Base-by-base conservation (phyloP, 139 green algal species). In the Closterium sp. region DNA sequence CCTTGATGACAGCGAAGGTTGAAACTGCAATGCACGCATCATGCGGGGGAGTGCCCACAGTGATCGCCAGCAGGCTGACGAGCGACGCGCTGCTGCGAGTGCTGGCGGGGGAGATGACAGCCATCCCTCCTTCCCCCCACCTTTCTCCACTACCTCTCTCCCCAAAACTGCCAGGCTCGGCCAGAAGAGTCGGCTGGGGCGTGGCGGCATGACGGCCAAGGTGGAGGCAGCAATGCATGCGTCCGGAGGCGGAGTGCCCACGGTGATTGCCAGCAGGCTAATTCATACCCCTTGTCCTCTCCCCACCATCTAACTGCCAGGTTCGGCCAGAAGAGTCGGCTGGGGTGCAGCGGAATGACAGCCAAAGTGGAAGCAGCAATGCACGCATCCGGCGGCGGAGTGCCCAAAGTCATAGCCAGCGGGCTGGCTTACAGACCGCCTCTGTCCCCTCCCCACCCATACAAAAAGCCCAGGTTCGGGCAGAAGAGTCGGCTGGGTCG, bases 1-100 rank as follows among this genome's bases (percentile, higher is more conserved):
- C n/a, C n/a, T n/a, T n/a, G n/a, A 97, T 97, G 96, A 92, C 88
- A 17, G 90, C 94, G 70, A 97, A 97, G 88, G 91, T 97, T 89
- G 90, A 95, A 9, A 93, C 94, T 0, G 96, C 96, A 19, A 97
- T 96, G 94, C 92, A 90, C n/a, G 91, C 95, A 13, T 95, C 95
- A 7, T 31, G 91, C 22, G 50, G 91, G n/a, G 96, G 95, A 45
- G 50, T 91, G 30, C 94, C 94, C 85, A 94, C 94, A 6, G 90
- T 97, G 86, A 97, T 97, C 88, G 92, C 95, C 73, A 91, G 92
- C 7, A 9, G 38, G 38, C 38, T 50, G 38, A 9, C 13, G 38
- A 22, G 13, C 24, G 62, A 91, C 32, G 87, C 29, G 27, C 24
- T 93, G 11, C 86, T 92, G 84, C 90, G 91, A 34, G 93, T 94